Evolutionary conservation across 805 yeast genomes (phyloP).

Genomic region (Yarrowia yakushimensis): DNA sequence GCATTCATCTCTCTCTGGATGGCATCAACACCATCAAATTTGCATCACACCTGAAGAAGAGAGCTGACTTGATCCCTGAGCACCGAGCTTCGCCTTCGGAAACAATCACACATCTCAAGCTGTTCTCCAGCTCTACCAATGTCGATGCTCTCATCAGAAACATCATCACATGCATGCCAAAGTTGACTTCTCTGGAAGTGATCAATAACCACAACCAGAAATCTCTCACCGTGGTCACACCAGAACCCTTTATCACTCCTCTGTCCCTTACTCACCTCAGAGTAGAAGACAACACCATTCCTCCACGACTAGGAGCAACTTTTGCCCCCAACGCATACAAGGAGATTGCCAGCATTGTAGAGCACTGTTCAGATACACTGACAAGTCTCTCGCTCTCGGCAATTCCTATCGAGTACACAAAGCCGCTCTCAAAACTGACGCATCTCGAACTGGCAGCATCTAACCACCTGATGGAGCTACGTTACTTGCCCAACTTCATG

Average conservation of each 20-base stretch:
- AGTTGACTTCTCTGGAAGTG: background rate
- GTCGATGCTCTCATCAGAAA: background rate
- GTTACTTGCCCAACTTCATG: background rate
- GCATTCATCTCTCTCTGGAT: background rate
- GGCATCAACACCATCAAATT: background rate
- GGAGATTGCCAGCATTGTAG: background rate
- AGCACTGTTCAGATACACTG: background rate
- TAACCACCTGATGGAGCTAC: conserved; percentile 1
- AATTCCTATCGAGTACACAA: background rate
- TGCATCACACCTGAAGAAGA: background rate
- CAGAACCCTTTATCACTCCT: background rate
- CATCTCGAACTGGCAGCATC: background rate
- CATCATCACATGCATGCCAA: conserved; percentile 7
- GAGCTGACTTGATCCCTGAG: background rate
- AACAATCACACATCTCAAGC: background rate
- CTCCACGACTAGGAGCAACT: background rate
- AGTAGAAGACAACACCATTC: background rate
- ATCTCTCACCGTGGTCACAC: background rate
- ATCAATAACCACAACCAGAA: background rate
- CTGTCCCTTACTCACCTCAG: background rate
- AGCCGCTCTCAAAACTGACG: background rate
- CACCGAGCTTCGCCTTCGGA: background rate
- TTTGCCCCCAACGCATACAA: background rate
- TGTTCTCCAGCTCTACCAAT: conserved; percentile 1
- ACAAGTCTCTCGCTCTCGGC: background rate